A percentile compares a stretch with the other conserved stretches of the same genome.
Conservation (phyloP, 2,329 filamentous ascomycete genomes). For the Penicillium sp. region DNA sequence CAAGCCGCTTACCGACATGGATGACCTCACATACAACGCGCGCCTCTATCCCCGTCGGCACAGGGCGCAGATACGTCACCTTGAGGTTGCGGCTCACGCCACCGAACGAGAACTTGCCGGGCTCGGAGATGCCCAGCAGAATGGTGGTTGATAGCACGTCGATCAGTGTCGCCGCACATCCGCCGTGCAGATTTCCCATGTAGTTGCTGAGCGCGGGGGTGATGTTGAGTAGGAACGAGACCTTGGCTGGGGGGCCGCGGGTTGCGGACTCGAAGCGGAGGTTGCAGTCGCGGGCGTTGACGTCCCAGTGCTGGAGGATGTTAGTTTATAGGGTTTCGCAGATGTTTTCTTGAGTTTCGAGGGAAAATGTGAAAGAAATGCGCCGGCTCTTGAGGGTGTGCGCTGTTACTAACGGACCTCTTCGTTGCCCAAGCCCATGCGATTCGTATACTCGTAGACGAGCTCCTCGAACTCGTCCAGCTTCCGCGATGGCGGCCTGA, state of each 20-base stretch:
- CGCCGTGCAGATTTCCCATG: conserved; percentile 90
- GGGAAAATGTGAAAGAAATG: background rate
- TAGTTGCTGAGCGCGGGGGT: conserved; percentile 90
- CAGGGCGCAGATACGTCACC: conserved; percentile 70
- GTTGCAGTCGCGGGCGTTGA: conserved; percentile 37
- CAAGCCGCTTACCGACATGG: conserved; percentile 62
- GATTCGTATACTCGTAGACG: conserved; percentile 36
- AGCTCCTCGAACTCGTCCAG: conserved; percentile 42
- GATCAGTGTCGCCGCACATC: conserved; percentile 71
- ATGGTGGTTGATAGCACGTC: conserved; percentile 69
- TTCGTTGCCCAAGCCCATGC: conserved; percentile 28
- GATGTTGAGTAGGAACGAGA: conserved; percentile 59
- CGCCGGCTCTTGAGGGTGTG: background rate
- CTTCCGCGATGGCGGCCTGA: conserved; percentile 32
- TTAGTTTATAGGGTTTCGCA: conserved; percentile 10
- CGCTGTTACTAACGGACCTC: conserved; percentile 26
- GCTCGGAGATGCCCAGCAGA: conserved; percentile 61
- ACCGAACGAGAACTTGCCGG: conserved; percentile 66
- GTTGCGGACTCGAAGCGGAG: conserved; percentile 49
- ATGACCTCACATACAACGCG: conserved; percentile 64
- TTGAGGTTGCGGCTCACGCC: conserved; percentile 71
- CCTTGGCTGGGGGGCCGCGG: conserved; percentile 41
- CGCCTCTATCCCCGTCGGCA: conserved; percentile 58
- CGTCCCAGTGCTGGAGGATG: conserved; percentile 39
- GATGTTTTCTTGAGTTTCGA: background rate